A percentile compares a stretch with the other conserved stretches of the same genome.
phyloP scores from a whole-genome alignment of 768 basidiomycete species.

The Leucocoprinus leucothites region DNA sequence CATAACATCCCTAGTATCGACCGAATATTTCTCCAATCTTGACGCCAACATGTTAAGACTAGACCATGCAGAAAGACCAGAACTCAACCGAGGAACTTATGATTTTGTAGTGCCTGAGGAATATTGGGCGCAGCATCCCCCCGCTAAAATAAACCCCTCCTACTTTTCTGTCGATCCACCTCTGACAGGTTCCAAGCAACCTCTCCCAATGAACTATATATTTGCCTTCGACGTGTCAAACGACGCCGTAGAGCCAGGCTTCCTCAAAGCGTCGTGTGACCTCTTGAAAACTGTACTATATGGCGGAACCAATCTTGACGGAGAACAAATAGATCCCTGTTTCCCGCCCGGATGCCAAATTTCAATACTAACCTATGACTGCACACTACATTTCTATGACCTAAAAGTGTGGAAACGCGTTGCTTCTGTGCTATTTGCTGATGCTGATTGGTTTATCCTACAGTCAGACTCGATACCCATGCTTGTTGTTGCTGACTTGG shows the following conservation, averaged over 20 bases:
- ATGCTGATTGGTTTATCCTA: constrained; percentile 22
- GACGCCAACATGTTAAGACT: constrained; percentile 74
- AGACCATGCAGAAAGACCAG: constrained; percentile 80
- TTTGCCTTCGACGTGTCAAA: constrained; percentile 85
- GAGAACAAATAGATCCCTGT: constrained; percentile 38
- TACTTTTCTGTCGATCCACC: constrained; percentile 52
- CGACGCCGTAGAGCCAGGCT: constrained; percentile 65
- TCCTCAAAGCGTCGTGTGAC: constrained; percentile 63
- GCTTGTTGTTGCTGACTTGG: constrained; percentile 83
- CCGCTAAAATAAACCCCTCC: constrained; percentile 47
- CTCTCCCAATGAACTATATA: constrained; percentile 70
- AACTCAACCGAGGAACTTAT: constrained; percentile 87
- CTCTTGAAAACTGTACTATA: constrained; percentile 63
- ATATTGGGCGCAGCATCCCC: constrained; percentile 82
- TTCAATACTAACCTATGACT: constrained; percentile 84
- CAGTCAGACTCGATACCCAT: constrained; percentile 58
- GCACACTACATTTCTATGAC: constrained; percentile 82
- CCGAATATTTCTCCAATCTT: constrained; percentile 83
- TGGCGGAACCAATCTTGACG: constrained; percentile 45
- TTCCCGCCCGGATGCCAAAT: constrained; percentile 55
- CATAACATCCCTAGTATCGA: constrained; percentile 48
- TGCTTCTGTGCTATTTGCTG: constrained; percentile 11
- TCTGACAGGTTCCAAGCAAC: constrained; percentile 44
- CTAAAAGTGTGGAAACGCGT: constrained; percentile 60
- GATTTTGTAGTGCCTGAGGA: constrained; percentile 82